phyloP scores from a whole-genome alignment of 495 filamentous ascomycete species.

The Lophium mytilinum region DNA sequence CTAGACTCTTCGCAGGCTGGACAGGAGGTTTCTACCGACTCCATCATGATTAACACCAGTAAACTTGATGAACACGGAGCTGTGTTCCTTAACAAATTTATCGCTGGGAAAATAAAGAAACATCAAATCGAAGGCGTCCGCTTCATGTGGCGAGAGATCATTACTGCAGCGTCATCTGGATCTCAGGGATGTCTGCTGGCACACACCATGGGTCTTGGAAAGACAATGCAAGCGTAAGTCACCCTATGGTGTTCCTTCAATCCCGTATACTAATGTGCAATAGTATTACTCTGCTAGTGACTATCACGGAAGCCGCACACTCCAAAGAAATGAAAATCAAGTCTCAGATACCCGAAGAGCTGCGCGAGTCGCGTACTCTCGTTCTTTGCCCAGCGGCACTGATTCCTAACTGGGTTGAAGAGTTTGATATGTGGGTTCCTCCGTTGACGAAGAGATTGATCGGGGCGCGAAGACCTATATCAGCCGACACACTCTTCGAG shows the following conservation, averaged over 20 bases:
- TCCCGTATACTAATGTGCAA: not conserved
- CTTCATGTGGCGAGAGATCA: conserved; percentile 84
- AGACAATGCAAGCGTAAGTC: conserved; percentile 77
- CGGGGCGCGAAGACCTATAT: conserved; percentile 24
- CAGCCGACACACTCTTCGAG: conserved; percentile 10
- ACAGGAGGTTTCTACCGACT: conserved; percentile 21
- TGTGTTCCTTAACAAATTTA: conserved; percentile 43
- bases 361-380: conserved; percentile 57
- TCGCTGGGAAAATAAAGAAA: conserved; percentile 44
- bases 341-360: conserved; percentile 55
- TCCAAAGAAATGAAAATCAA: conserved; percentile 49
- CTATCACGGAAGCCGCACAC: conserved; percentile 56
- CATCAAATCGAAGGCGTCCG: conserved; percentile 66
- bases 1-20: conserved; percentile 39
- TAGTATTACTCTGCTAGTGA: conserved; percentile 66
- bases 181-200: conserved; percentile 75
- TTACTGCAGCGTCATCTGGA: conserved; percentile 40
- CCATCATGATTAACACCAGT: conserved; percentile 63
- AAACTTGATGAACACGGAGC: conserved; percentile 49
- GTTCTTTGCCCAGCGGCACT: conserved; percentile 69
- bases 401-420: conserved; percentile 76
- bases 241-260: not conserved
- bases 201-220: conserved; percentile 90
- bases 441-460: conserved; percentile 16
- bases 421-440: conserved; percentile 63